These are phyloP conservation scores for Backusella tuberculispora DNA, from an alignment of 192 early-diverging fungal species.

Conservation along the genomic window DNA sequence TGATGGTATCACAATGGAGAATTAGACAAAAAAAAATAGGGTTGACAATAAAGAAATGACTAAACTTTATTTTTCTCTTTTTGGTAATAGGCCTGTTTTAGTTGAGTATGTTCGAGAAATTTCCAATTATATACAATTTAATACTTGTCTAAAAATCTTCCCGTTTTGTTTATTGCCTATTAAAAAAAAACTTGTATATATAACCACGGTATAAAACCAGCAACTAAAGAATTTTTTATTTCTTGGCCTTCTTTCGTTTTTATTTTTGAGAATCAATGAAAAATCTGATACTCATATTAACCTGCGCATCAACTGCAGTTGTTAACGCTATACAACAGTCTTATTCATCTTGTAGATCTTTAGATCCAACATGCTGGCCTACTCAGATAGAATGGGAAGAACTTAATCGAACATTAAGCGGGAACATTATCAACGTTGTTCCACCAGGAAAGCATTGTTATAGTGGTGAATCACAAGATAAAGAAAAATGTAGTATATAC, in stretches of 20 bases:
- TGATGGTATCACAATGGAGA: too few species aligned
- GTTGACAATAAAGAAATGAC: not conserved
- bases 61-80: not conserved
- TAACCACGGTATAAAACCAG: not conserved
- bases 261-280: not conserved
- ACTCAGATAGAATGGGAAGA: conserved; percentile 28
- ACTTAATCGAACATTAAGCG: conserved; percentile 24
- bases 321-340: not conserved
- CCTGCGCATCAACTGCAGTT: not conserved
- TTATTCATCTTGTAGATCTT: not conserved
- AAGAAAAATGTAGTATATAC: conserved; percentile 28
- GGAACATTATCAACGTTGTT: conserved; percentile 29
- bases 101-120: not conserved
- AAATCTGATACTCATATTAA: not conserved
- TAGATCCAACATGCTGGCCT: conserved; percentile 38
- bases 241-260: not conserved
- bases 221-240: not conserved
- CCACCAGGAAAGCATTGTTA: conserved; percentile 42
- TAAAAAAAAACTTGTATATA: not conserved
- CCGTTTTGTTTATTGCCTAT: not conserved
- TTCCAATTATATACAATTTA: conserved; percentile 1
- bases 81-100: not conserved
- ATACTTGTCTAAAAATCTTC: not conserved
- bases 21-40: not conserved
- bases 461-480: conserved; percentile 28